These are phyloP conservation scores for Porogramme epimiltina DNA, from an alignment of 1,284 basidiomycete species.

Conservation along the genomic window DNA sequence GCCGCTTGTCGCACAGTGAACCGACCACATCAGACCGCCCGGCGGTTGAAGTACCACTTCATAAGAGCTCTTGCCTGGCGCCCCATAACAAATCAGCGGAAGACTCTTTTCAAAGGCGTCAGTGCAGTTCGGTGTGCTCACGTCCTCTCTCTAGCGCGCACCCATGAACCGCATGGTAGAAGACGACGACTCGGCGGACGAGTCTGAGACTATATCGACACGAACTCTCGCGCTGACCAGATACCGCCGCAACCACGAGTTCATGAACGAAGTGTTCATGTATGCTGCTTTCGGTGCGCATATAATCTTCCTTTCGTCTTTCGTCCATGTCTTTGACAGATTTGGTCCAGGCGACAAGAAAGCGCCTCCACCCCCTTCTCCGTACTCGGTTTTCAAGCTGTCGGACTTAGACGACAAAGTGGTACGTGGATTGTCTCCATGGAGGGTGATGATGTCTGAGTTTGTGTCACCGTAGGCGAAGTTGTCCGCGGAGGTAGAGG, in stretches of 20 bases:
- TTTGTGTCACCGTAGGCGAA: constrained; percentile 38
- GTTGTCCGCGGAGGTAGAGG: constrained; percentile 50
- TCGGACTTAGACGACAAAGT: constrained; percentile 59
- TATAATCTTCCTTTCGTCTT: neutral
- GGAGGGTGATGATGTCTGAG: no score
- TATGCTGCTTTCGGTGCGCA: constrained; percentile 65
- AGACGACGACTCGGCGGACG: constrained; percentile 76
- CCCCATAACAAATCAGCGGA: no score
- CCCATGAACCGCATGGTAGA: constrained; percentile 42
- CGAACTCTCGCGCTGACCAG: constrained; percentile 69
- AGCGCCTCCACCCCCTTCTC: constrained; percentile 32
- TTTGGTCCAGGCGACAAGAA: constrained; percentile 47
- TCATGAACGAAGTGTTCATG: constrained; percentile 79
- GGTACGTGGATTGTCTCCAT: constrained; percentile 39
- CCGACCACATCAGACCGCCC: no score
- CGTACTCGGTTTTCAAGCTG: constrained; percentile 62
- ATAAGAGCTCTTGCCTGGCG: no score
- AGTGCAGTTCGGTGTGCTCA: no score
- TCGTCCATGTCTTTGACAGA: constrained; percentile 1
- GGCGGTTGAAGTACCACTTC: no score
- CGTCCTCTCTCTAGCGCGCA: no score
- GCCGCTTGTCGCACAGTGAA: no score
- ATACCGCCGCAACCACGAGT: constrained; percentile 78
- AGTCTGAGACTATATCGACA: constrained; percentile 69
- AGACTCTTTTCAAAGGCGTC: no score